Conservation (phyloP, 2,329 filamentous ascomycete species). For the Xylariaceae sp. region DNA sequence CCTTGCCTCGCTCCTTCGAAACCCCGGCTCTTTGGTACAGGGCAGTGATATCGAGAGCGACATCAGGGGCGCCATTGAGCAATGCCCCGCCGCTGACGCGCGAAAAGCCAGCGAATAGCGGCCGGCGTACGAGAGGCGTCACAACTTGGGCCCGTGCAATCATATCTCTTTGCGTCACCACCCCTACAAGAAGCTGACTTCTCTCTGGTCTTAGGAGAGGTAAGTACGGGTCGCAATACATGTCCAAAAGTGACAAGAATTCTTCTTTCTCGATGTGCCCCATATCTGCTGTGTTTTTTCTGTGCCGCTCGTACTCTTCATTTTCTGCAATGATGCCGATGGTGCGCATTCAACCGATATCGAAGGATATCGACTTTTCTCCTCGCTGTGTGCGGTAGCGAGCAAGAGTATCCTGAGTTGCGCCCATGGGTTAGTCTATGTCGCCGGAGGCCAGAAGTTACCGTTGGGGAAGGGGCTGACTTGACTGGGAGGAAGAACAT, state of each 20-base stretch:
- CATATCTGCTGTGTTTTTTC: constrained; percentile 17
- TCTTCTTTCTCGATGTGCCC: constrained; percentile 22
- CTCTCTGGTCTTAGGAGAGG: constrained; percentile 4
- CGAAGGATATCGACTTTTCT: constrained; percentile 9
- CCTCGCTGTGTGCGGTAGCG: neutral
- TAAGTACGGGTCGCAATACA: constrained; percentile 19
- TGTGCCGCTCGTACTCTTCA: constrained; percentile 11
- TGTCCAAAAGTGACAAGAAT: constrained; percentile 22
- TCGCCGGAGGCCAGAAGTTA: no score
- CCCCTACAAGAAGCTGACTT: constrained; percentile 18
- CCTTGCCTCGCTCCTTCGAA: no score
- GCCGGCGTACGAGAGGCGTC: constrained; percentile 7
- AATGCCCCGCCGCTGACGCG: neutral
- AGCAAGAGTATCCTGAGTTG: constrained; percentile 13
- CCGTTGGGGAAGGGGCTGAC: no score
- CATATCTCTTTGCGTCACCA: constrained; percentile 16
- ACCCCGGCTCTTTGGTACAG: no score
- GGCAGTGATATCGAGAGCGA: no score
- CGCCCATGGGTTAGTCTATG: no score
- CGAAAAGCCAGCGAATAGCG: constrained; percentile 10
- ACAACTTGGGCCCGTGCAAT: constrained; percentile 9
- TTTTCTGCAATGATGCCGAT: constrained; percentile 14
- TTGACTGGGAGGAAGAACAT: no score
- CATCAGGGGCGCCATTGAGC: no score
- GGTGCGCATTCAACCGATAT: constrained; percentile 11